These are phyloP conservation scores for Penicillium sp. DNA, from an alignment of 2,329 filamentous ascomycete species.

Conservation along the genomic window DNA sequence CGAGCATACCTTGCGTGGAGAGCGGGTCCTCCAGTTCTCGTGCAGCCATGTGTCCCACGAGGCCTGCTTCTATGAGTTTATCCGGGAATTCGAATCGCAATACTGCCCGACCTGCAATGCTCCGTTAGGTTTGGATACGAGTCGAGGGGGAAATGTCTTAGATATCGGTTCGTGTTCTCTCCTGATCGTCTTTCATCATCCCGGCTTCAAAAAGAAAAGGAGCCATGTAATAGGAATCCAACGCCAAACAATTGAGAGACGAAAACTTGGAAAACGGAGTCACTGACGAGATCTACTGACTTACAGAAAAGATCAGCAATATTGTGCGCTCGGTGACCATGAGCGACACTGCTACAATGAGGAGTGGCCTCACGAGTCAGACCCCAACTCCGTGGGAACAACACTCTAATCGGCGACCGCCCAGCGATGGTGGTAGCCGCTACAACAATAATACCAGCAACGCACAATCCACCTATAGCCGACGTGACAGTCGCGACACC, in stretches of 20 bases:
- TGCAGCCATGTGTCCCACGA: constrained; percentile 98
- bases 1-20: constrained; percentile 91
- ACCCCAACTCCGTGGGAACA: constrained; percentile 66
- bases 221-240: not conserved
- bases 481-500: constrained; percentile 48
- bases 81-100: constrained; percentile 90
- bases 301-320: constrained; percentile 86
- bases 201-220: not conserved
- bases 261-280: not conserved
- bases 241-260: not conserved
- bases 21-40: constrained; percentile 92
- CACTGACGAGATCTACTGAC: constrained; percentile 30
- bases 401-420: constrained; percentile 36
- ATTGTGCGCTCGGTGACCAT: constrained; percentile 82
- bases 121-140: constrained; percentile 87
- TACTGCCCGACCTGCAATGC: constrained; percentile 94
- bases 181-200: not conserved
- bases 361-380: constrained; percentile 60
- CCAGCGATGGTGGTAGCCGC: constrained; percentile 38
- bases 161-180: constrained; percentile 71
- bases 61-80: constrained; percentile 98
- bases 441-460: constrained; percentile 28
- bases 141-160: constrained; percentile 86
- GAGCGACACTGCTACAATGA: constrained; percentile 60
- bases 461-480: constrained; percentile 22